phyloP scores from a whole-genome alignment of 1,284 basidiomycete species.

The Leccinum fallax region DNA sequence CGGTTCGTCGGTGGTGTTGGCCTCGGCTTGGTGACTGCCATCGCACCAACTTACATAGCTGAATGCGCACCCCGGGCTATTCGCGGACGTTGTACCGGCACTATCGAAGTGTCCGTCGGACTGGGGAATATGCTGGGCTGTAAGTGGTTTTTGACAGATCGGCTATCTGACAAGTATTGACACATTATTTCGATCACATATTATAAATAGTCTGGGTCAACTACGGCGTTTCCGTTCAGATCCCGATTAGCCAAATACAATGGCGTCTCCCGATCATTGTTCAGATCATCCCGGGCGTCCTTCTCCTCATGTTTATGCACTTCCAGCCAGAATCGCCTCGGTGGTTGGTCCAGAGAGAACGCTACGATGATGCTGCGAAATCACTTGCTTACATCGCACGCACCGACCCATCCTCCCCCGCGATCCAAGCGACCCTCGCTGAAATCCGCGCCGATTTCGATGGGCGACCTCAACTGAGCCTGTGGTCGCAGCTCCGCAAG shows the following conservation, averaged over 20 bases:
- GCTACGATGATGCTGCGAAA: slow-evolving; percentile 51
- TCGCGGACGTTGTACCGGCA: slow-evolving; percentile 57
- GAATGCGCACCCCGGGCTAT: slow-evolving; percentile 60
- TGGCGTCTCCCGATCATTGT: slow-evolving; percentile 59
- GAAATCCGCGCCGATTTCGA: slow-evolving; percentile 55
- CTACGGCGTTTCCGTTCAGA: slow-evolving; percentile 43
- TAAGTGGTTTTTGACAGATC: slow-evolving; percentile 31
- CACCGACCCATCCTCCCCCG: slow-evolving; percentile 41
- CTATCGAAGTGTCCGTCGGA: slow-evolving; percentile 57
- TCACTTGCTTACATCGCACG: slow-evolving; percentile 52
- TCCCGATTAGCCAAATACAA: slow-evolving; percentile 42
- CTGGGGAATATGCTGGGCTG: slow-evolving; percentile 54
- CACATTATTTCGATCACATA: neutral
- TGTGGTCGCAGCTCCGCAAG: slow-evolving; percentile 42
- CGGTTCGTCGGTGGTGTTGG: slow-evolving; percentile 51
- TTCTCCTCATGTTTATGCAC: slow-evolving; percentile 48
- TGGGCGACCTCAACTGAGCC: slow-evolving; percentile 43
- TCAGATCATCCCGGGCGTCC: slow-evolving; percentile 53
- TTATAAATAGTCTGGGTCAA: slow-evolving; percentile 49
- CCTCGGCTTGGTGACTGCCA: slow-evolving; percentile 52
- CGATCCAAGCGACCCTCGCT: slow-evolving; percentile 48
- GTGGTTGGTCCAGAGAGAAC: slow-evolving; percentile 60
- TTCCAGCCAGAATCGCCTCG: slow-evolving; percentile 64
- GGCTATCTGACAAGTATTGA: slow-evolving; percentile 8
- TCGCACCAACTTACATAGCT: slow-evolving; percentile 60